Conservation (phyloP, 2,329 filamentous ascomycete species). For the Fusarium hostae region DNA sequence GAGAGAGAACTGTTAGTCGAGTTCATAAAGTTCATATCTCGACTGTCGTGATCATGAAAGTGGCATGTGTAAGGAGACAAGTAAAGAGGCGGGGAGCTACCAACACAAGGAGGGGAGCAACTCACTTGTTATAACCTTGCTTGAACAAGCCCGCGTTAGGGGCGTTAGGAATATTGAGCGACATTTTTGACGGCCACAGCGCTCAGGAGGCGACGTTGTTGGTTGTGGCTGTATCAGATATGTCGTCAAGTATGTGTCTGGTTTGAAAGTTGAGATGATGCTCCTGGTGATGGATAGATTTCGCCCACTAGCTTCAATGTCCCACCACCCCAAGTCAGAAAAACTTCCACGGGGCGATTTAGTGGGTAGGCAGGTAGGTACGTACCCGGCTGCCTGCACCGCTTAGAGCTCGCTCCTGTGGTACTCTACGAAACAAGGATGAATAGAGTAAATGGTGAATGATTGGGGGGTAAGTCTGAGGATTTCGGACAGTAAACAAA, state of each 20-base stretch:
- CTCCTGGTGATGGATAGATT: constrained; percentile 35
- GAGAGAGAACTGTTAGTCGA: constrained; percentile 1
- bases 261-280: constrained; percentile 38
- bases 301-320: constrained; percentile 41
- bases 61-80: constrained; percentile 16
- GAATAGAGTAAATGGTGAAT: not conserved
- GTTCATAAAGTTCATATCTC: not conserved
- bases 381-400: constrained; percentile 36
- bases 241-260: constrained; percentile 28
- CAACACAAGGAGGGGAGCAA: constrained; percentile 39
- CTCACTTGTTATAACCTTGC: constrained; percentile 93
- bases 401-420: not conserved
- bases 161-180: constrained; percentile 93
- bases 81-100: constrained; percentile 45
- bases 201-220: constrained; percentile 20
- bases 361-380: constrained; percentile 37
- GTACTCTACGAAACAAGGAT: not conserved
- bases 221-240: constrained; percentile 36
- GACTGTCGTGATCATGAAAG: constrained; percentile 1
- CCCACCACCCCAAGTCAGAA: constrained; percentile 36
- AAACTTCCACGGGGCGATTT: constrained; percentile 44
- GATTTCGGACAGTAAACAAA: not conserved
- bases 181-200: constrained; percentile 70
- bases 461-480: not conserved
- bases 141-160: constrained; percentile 96